These are phyloP conservation scores for Oryza nivara DNA, from an alignment of 176 grass and related monocot genomes.

Conservation along the genomic window DNA sequence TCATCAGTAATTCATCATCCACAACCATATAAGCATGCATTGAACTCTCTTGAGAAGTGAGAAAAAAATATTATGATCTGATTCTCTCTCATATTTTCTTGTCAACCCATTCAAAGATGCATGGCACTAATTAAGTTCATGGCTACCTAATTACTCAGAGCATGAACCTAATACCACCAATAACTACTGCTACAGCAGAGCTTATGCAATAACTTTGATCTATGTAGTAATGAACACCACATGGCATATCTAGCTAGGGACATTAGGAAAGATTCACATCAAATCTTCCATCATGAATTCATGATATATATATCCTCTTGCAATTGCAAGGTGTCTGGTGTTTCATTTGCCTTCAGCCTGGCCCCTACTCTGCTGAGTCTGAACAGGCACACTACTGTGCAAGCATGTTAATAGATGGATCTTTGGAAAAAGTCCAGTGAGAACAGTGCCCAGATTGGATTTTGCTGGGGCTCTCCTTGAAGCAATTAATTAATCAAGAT, in stretches of 20 bases:
- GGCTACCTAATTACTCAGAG: background rate
- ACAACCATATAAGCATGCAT: constrained; percentile 10
- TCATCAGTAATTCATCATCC: background rate
- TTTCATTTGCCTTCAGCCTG: background rate
- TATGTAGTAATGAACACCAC: constrained; percentile 5
- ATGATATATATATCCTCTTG: background rate
- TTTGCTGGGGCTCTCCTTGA: constrained; percentile 19
- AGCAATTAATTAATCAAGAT: constrained; percentile 13
- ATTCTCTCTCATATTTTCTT: background rate
- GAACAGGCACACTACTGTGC: constrained; percentile 36
- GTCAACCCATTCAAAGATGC: background rate
- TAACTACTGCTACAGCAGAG: background rate
- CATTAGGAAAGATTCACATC: constrained; percentile 25
- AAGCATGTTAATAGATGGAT: constrained; percentile 24
- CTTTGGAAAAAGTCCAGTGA: constrained; percentile 25
- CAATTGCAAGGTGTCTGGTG: constrained; percentile 8
- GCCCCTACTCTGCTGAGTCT: constrained; percentile 1
- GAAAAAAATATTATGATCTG: constrained; percentile 5
- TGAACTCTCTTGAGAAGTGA: constrained; percentile 3
- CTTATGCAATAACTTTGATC: constrained; percentile 20
- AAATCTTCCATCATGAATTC: constrained; percentile 4
- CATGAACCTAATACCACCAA: background rate
- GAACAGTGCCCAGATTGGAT: constrained; percentile 43
- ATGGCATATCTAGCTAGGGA: constrained; percentile 29
- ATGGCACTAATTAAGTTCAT: constrained; percentile 5